Percentiles rank a stretch among this genome's conserved stretches.
These are phyloP conservation scores for Trichoderma sp. DNA, from an alignment of 2,329 filamentous ascomycete species.

Conservation along the genomic window DNA sequence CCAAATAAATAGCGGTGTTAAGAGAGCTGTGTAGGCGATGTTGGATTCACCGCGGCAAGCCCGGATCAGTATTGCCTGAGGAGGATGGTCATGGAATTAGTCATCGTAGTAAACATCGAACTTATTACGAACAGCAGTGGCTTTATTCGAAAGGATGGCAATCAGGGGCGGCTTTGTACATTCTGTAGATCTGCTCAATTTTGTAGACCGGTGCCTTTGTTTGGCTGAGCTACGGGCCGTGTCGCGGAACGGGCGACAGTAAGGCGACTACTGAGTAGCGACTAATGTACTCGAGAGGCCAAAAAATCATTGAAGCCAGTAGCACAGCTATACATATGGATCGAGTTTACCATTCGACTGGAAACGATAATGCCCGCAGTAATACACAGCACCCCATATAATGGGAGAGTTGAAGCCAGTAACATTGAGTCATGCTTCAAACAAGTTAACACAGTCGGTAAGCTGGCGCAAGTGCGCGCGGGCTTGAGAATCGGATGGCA, in stretches of 20 bases:
- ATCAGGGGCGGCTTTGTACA: background rate
- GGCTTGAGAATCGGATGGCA: background rate
- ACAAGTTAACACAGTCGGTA: background rate
- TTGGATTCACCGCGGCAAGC: background rate
- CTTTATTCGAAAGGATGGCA: background rate
- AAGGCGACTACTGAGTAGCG: background rate
- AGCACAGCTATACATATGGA: background rate
- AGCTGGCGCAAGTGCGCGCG: constrained; percentile 6
- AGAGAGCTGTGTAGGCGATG: background rate
- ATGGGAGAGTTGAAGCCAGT: background rate
- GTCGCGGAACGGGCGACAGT: background rate
- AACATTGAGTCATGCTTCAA: background rate
- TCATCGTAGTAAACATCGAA: background rate
- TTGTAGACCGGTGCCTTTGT: background rate
- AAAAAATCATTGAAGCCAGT: background rate
- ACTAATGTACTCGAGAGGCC: background rate
- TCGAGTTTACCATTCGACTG: background rate
- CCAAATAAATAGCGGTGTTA: background rate
- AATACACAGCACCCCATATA: background rate
- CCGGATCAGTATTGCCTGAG: background rate
- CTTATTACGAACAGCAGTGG: background rate
- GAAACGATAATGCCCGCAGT: background rate
- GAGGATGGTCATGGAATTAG: background rate
- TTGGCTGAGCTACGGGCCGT: background rate
- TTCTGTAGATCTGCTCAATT: background rate